These are phyloP conservation scores for Henningerozyma blattae DNA, from an alignment of 805 yeast species.

Conservation along the genomic window DNA sequence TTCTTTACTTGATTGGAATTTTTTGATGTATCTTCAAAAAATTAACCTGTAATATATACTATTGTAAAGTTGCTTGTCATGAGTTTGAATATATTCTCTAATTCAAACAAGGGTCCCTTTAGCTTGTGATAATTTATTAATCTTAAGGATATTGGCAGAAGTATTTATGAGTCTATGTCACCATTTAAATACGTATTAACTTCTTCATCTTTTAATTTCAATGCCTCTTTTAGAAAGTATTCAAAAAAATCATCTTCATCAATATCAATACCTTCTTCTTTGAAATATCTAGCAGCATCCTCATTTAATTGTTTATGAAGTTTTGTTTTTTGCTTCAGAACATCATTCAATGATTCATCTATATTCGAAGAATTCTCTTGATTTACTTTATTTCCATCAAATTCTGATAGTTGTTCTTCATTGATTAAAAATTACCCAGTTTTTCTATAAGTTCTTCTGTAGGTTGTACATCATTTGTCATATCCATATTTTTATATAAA, in stretches of 20 bases:
- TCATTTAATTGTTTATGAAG: conserved; percentile 10
- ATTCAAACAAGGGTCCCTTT: too few species aligned
- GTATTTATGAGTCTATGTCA: too few species aligned
- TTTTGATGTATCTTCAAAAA: too few species aligned
- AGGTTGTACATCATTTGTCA: conserved; percentile 3
- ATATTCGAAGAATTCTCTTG: conserved; percentile 53
- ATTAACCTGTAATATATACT: too few species aligned
- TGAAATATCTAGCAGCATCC: conserved; percentile 19
- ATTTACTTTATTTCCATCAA: background rate
- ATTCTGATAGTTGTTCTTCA: background rate
- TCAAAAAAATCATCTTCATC: conserved; percentile 65
- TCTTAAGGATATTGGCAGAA: too few species aligned
- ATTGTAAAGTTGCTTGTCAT: too few species aligned
- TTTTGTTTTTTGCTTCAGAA: conserved; percentile 2
- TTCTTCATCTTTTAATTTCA: conserved; percentile 36
- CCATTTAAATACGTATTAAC: conserved; percentile 31
- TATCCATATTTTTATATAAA: background rate
- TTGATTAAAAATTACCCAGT: conserved; percentile 3
- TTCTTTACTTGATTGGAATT: too few species aligned
- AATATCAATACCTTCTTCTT: conserved; percentile 30
- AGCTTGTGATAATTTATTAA: too few species aligned
- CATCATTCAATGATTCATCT: conserved; percentile 34
- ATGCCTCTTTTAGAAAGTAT: conserved; percentile 43
- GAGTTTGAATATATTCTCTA: too few species aligned
- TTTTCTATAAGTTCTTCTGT: conserved; percentile 6